phyloP scores from a whole-genome alignment of 2,329 filamentous ascomycete genomes.

The Alternaria tenuissima region DNA sequence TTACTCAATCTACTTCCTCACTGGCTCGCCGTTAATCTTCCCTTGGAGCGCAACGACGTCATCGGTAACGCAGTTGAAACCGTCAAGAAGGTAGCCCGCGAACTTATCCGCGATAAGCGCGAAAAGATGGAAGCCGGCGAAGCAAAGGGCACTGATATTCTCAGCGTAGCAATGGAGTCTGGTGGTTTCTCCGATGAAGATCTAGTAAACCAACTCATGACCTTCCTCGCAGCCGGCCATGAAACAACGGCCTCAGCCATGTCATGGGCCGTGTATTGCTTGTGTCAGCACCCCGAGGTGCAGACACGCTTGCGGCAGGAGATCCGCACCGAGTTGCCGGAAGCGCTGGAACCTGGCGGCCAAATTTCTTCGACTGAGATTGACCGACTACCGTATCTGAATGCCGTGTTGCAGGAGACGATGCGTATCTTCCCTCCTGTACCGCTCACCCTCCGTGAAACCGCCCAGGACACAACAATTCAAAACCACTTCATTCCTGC shows the following conservation, averaged over 20 bases:
- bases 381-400: conserved; percentile 76
- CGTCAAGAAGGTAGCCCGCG: conserved; percentile 67
- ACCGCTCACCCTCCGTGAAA: conserved; percentile 72
- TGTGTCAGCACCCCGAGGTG: conserved; percentile 59
- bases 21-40: conserved; percentile 69
- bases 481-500: conserved; percentile 71
- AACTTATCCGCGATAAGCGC: conserved; percentile 77
- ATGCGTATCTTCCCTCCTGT: conserved; percentile 78
- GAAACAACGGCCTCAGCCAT: conserved; percentile 65
- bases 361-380: conserved; percentile 65
- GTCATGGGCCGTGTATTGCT: conserved; percentile 63
- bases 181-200: conserved; percentile 80
- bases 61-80: conserved; percentile 47
- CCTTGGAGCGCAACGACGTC: conserved; percentile 71
- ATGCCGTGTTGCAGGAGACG: conserved; percentile 80
- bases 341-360: conserved; percentile 47
- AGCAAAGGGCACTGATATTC: conserved; percentile 71
- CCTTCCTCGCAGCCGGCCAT: conserved; percentile 77
- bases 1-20: conserved; percentile 69
- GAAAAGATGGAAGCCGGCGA: conserved; percentile 58
- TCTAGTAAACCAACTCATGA: conserved; percentile 90
- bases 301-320: conserved; percentile 61
- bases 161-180: conserved; percentile 80
- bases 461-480: conserved; percentile 71
- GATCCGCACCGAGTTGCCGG: conserved; percentile 57